These are phyloP conservation scores for Tetrapisispora pingtungensis DNA, from an alignment of 805 yeast species.

Conservation along the genomic window DNA sequence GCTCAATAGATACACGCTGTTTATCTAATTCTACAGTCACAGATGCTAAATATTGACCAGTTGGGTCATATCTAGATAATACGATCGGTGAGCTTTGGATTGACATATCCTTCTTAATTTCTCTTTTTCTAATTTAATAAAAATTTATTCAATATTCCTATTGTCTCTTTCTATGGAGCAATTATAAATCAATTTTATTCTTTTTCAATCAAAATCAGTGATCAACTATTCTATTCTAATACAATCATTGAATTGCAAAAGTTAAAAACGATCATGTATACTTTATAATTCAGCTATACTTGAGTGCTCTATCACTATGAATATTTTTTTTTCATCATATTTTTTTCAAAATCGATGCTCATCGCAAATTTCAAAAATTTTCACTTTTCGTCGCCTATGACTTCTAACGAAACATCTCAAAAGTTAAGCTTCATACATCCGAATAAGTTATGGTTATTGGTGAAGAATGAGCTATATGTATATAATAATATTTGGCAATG, in stretches of 20 bases:
- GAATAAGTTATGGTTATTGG: too few relatives aligned
- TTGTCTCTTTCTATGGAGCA: too few relatives aligned
- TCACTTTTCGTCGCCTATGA: constrained; percentile 1
- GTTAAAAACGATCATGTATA: too few relatives aligned
- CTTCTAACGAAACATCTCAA: neutral
- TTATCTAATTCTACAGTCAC: constrained; percentile 60
- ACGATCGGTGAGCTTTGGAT: constrained; percentile 8
- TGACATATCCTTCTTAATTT: constrained; percentile 1
- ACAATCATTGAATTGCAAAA: too few relatives aligned
- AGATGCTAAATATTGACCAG: constrained; percentile 53
- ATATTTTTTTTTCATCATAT: neutral
- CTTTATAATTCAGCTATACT: too few relatives aligned
- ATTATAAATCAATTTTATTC: too few relatives aligned
- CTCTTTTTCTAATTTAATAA: neutral
- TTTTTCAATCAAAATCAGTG: neutral
- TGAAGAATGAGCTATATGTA: too few relatives aligned
- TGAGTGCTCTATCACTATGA: too few relatives aligned
- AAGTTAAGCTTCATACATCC: too few relatives aligned
- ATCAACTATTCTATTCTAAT: too few relatives aligned
- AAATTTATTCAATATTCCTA: too few relatives aligned
- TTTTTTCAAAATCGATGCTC: constrained; percentile 4
- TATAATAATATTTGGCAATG: too few relatives aligned
- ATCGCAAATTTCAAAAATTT: constrained; percentile 7
- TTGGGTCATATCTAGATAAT: constrained; percentile 48
- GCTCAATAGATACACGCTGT: constrained; percentile 57